phyloP scores from a whole-genome alignment of 306 rosid genomes.

The Prunus campanulata region DNA sequence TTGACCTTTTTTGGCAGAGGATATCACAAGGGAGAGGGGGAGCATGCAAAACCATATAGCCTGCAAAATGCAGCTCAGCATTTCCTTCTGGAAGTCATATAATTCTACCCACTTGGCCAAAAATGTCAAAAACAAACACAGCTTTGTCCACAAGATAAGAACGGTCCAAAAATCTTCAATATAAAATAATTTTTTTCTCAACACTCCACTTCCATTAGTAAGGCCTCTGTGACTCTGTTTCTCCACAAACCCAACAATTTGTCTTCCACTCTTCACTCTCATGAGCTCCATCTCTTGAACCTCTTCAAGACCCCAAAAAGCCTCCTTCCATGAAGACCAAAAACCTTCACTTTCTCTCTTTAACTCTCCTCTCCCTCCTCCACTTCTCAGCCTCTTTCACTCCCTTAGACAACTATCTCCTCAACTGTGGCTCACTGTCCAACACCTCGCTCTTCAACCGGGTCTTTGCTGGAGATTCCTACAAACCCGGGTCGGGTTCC shows the following conservation, averaged over 20 bases:
- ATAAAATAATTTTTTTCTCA: background rate
- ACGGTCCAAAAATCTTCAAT: background rate
- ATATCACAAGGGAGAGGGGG: background rate
- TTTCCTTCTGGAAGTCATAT: background rate
- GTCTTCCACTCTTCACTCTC: background rate
- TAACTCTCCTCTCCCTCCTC: conserved; percentile 26
- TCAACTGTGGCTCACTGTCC: conserved; percentile 74
- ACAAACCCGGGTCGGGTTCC: conserved; percentile 43
- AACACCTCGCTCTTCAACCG: conserved; percentile 55
- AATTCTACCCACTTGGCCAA: background rate
- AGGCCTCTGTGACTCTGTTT: conserved; percentile 18
- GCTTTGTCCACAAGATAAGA: background rate
- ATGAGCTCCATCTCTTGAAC: conserved; percentile 4
- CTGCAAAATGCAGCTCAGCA: background rate
- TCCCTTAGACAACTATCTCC: conserved; percentile 68
- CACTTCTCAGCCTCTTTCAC: conserved; percentile 52
- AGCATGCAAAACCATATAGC: background rate
- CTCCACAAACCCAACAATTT: background rate
- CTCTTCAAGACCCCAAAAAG: background rate
- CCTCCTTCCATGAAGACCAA: conserved; percentile 48
- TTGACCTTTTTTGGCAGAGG: background rate
- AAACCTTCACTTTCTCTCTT: conserved; percentile 27
- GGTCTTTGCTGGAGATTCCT: conserved; percentile 50
- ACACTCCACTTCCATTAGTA: conserved; percentile 17
- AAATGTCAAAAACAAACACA: background rate